Base-by-base conservation (phyloP, 2,329 filamentous ascomycete genomes). In the Ophiostoma himal-ulmi region DNA sequence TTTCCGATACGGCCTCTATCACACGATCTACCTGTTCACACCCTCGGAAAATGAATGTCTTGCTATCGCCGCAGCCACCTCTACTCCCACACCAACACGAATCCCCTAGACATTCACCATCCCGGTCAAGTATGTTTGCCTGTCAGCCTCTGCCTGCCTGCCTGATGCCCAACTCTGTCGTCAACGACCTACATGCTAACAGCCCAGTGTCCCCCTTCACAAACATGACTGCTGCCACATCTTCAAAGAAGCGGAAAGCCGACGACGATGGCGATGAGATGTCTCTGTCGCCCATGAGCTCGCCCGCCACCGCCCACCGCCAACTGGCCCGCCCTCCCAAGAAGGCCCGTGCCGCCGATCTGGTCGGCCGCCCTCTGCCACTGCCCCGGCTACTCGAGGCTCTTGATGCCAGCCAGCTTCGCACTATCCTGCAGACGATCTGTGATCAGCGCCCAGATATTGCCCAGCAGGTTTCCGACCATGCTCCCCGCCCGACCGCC, bases 381-480 rank as follows among this genome's bases (percentile, higher is more conserved):
- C 81, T 88, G 8, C 83, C 85, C 71, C 90, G 95, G 76, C 86
- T 99, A n/a, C 88, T 99, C 73, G 94, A 99, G 81, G 98, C 95
- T 0, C 87, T 99, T 64, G 92, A 96, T 77, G 90, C 89, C 72
- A 87, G 91, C 72, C 92, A 96, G 74, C 86, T 99, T 76, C 89
- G 94, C 75, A 88, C 88, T 48, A 89, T 97, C 1, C 85, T 99
- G n/a, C 92, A 94, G 78, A 90, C 91, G 70, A 91, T 99, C 77
- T 97, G 94, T 82, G 91, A 96, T 77, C 88, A 91, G 75, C 93
- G 96, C 77, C 93, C 94, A 4, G 89, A 91, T 74, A 91, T 99
- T 73, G 90, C 89, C 69, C 87, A 91, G 69, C 94, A 98, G 79
- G 91, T 99, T 64, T 88, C 93, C 41, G 86, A 89, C 69, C 88